Base-by-base conservation (phyloP, 768 basidiomycete species). In the Calocybe cyanea region DNA sequence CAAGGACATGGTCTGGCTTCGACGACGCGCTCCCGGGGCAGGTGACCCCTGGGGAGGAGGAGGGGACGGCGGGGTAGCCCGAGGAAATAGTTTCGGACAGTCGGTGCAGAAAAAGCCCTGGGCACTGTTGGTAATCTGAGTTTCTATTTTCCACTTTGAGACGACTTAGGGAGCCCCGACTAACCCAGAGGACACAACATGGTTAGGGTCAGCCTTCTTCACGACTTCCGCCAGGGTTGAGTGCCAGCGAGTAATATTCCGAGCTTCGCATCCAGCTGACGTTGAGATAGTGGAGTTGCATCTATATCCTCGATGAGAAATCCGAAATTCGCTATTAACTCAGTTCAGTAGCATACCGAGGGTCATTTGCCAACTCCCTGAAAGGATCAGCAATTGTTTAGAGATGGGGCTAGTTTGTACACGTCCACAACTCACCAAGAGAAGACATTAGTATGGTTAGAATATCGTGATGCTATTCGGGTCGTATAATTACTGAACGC, bases 331-430 rank as follows among this genome's bases (percentile, higher is more conserved):
- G 19, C n/a, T n/a, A n/a, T n/a, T 15, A 9, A 28, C 35, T 4
- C 34, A 11, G 9, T 34, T n/a, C 4, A 11, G 28, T 9, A 25
- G 42, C 50, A 41, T 43, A 81, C 78, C 80, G 76, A 7, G 82
- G 70, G 53, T 85, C 83, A 57, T 85, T 85, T 15, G 80, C 83
- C 51, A 83, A 52, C 57, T 85, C 83, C 77, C 78, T 81, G 43
- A 31, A 37, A n/a, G 25, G 34, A 19, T 17, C 24, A 31, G 47
- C 14, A 42, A 52, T 56, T 35, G 14, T 7, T 35, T 14, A 18
- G 57, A 43, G 67, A 28, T 28, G 5, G 25, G 11, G 25, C 25
- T 28, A 28, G n/a, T n/a, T 17, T 21, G 19, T 28, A 46, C 31
- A 15, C 6, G 19, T 13, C 2, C 17, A 21, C 36, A 7, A 62